Conservation (phyloP, 2,329 filamentous ascomycete species). For the Sporothrix euskadiensis region DNA sequence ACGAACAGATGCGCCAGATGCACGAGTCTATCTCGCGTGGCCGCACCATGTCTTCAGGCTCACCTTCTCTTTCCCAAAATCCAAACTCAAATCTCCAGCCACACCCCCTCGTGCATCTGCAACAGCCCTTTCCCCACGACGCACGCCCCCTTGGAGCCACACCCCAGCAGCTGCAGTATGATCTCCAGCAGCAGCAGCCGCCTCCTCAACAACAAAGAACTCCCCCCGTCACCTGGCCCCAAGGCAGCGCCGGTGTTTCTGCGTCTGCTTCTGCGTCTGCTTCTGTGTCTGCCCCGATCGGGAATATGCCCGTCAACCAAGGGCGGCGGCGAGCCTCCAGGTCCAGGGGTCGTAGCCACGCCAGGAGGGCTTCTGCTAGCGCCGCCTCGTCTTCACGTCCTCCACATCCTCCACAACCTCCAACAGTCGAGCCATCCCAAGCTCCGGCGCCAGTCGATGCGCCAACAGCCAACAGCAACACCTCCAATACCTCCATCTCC, state of each 20-base stretch:
- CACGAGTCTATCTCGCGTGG: not conserved
- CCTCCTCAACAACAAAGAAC: slow-evolving; percentile 25
- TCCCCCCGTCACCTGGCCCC: slow-evolving; percentile 22
- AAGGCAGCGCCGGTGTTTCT: slow-evolving; percentile 12
- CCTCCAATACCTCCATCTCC: not conserved
- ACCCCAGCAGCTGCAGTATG: slow-evolving; percentile 3
- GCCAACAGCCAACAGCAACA: not conserved
- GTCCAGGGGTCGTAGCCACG: slow-evolving; percentile 1
- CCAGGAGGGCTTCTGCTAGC: slow-evolving; percentile 11
- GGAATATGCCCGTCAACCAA: slow-evolving; percentile 8
- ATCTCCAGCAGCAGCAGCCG: slow-evolving; percentile 14
- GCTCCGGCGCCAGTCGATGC: slow-evolving; percentile 14
- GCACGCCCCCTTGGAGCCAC: slow-evolving; percentile 18
- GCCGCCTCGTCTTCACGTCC: slow-evolving; percentile 3
- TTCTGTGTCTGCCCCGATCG: not conserved
- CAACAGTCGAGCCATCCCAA: slow-evolving; percentile 19
- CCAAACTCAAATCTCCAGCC: not conserved
- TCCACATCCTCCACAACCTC: not conserved
- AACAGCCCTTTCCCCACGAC: slow-evolving; percentile 20
- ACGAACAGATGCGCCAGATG: slow-evolving; percentile 5
- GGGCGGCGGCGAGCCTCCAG: not conserved
- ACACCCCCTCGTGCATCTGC: slow-evolving; percentile 8
- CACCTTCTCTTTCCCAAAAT: not conserved
- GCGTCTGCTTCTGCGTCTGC: not conserved
- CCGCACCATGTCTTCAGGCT: not conserved